Evolutionary conservation across 352 stramenopile genomes (phyloP), one percentile per base, ranked within the genome.

Genomic region (Pythium rhizo-oryzae): DNA sequence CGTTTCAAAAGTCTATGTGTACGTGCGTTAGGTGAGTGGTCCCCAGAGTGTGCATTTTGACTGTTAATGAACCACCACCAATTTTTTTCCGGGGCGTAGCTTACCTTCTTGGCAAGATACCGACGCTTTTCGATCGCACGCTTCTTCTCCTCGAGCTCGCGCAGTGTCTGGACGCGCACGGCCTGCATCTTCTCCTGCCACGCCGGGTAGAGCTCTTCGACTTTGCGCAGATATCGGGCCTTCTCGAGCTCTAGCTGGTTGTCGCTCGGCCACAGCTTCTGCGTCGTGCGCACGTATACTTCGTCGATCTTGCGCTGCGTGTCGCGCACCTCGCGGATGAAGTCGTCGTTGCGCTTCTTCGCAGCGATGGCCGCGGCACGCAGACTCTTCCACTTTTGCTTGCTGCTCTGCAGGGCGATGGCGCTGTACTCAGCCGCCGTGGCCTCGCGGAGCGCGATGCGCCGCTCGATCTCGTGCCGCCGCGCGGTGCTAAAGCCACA

Each of bases 381-480:
- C 44, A 86, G 59, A 6, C 67, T 58, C 55, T 91, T 91, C 78
- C 74, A 87, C 59, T 91, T 91, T 43, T 87, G 81, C 25, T 77
- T 84, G 54, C 59, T 75, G 63, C 76, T 91, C 68, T 95, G 84
- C 25, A 85, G 68, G 18, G 84, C 78, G 16, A 91, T 77, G 5
- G 81, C 79, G 52, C 83, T 92, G 65, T 90, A 91, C 74, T 96
- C 87, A 35, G 83, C 85, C 8, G 84, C 79, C 16, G 85, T 94
- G 41, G 85, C 82, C 65, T 96, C 87, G 6, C 81, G 78, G 25
- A 93, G 74, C 19, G 78, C 70, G 53, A 94, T 76, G 19, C 82
- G 78, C 71, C 91, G 92, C 75, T 96, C 88, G 18, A 94, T 78
- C 46, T 78, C 75, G 44, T 85, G 58, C 3, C 84, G 76, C 50